Percentiles rank a stretch among this genome's conserved stretches.
phyloP scores from a whole-genome alignment of 2,329 filamentous ascomycete species.

The Phoma sp. region DNA sequence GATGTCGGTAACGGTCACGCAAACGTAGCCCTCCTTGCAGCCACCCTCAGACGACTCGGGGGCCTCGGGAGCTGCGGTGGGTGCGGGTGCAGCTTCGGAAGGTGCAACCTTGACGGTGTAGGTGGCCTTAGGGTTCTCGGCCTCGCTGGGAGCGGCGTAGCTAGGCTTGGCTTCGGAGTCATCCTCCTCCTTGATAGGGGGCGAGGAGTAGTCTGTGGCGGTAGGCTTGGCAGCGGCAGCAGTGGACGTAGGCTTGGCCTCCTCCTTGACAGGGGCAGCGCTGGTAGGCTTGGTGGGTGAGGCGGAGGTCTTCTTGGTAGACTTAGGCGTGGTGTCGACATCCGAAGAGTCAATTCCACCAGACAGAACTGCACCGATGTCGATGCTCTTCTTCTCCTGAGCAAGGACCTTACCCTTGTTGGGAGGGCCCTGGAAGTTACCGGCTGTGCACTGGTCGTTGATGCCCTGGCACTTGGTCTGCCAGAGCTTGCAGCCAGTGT shows the following conservation, averaged over 20 bases:
- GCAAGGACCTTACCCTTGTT: constrained; percentile 53
- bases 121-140: constrained; percentile 4
- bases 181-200: constrained; percentile 7
- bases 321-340: constrained; percentile 25
- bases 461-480: constrained; percentile 65
- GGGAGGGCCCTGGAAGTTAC: constrained; percentile 54
- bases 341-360: constrained; percentile 5
- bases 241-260: not conserved
- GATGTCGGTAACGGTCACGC: constrained; percentile 33
- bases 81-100: constrained; percentile 26
- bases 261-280: constrained; percentile 1
- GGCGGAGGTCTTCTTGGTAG: constrained; percentile 7
- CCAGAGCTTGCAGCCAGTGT: constrained; percentile 67
- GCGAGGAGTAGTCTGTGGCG: constrained; percentile 12
- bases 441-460: constrained; percentile 51
- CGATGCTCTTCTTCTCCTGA: constrained; percentile 36
- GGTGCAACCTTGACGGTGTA: constrained; percentile 26
- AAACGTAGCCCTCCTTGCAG: constrained; percentile 33
- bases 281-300: constrained; percentile 1
- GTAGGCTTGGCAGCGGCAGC: constrained; percentile 12
- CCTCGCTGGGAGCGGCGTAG: constrained; percentile 6
- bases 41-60: constrained; percentile 3
- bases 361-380: constrained; percentile 39
- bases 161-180: constrained; percentile 7
- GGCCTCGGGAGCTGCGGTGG: constrained; percentile 20